Conservation (phyloP, 2,329 filamentous ascomycete species). For the Ceratocystis variospora region DNA sequence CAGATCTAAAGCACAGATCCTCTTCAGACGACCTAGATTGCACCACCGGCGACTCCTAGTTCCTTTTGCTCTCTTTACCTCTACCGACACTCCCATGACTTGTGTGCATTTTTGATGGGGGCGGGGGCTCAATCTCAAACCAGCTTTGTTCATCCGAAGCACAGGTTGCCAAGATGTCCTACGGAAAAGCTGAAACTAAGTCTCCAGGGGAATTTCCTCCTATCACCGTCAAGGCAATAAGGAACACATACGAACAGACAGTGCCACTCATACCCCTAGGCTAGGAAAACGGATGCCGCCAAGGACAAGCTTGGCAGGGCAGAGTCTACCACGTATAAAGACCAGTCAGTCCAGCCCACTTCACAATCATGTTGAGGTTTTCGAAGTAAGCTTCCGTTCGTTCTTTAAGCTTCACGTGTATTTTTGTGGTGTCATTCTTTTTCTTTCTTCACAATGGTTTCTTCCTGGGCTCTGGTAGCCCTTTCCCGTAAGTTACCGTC, state of each 20-base stretch:
- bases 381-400: background rate
- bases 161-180: background rate
- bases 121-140: background rate
- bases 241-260: background rate
- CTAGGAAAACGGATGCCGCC: background rate
- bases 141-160: constrained; percentile 3
- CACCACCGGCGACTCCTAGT: background rate
- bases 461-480: constrained; percentile 7
- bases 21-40: background rate
- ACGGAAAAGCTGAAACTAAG: background rate
- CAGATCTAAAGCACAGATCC: constrained; percentile 1
- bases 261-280: background rate
- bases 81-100: background rate
- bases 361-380: background rate
- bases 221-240: background rate
- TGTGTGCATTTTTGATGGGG: background rate
- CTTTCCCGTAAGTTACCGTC: background rate
- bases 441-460: constrained; percentile 10
- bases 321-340: background rate
- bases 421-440: constrained; percentile 11
- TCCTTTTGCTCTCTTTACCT: background rate
- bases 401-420: background rate
- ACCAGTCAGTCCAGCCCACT: background rate
- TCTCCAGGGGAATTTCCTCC: constrained; percentile 3
- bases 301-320: background rate